These are phyloP conservation scores for Suillus subluteus DNA, from an alignment of 768 basidiomycete genomes.

Conservation along the genomic window DNA sequence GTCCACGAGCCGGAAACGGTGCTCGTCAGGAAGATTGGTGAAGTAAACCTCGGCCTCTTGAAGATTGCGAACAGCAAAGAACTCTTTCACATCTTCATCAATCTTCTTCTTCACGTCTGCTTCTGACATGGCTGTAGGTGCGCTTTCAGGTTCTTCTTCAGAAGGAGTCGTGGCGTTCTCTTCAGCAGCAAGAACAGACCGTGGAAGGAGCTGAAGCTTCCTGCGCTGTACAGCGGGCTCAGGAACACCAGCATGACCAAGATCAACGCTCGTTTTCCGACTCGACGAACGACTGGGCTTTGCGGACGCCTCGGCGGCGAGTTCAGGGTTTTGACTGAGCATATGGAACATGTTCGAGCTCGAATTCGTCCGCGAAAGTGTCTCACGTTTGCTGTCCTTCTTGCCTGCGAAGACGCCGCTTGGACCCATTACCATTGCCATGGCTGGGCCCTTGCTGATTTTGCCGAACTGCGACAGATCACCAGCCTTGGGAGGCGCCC, in stretches of 20 bases:
- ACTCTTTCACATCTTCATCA: constrained; percentile 82
- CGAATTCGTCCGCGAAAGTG: constrained; percentile 80
- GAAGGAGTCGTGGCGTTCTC: constrained; percentile 48
- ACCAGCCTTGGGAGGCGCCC: constrained; percentile 77
- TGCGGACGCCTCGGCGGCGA: constrained; percentile 51
- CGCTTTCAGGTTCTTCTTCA: constrained; percentile 53
- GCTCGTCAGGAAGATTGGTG: constrained; percentile 64
- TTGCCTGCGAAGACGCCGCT: constrained; percentile 81
- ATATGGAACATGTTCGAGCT: constrained; percentile 87
- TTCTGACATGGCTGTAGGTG: constrained; percentile 56
- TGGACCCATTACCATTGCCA: constrained; percentile 73
- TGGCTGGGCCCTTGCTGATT: constrained; percentile 69
- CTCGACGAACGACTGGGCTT: constrained; percentile 58
- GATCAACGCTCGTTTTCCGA: constrained; percentile 55
- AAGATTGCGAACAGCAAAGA: constrained; percentile 81
- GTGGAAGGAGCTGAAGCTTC: constrained; percentile 76
- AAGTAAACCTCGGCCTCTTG: constrained; percentile 92
- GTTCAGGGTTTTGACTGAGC: constrained; percentile 68
- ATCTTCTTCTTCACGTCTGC: constrained; percentile 77
- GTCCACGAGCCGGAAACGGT: constrained; percentile 70
- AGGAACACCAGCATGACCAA: constrained; percentile 46
- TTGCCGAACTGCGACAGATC: constrained; percentile 90
- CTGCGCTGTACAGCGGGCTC: constrained; percentile 61
- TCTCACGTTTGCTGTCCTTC: constrained; percentile 70
- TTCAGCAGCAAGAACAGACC: constrained; percentile 64